Conservation (phyloP, 2,329 filamentous ascomycete species). For the Ophiostoma ulmi region DNA sequence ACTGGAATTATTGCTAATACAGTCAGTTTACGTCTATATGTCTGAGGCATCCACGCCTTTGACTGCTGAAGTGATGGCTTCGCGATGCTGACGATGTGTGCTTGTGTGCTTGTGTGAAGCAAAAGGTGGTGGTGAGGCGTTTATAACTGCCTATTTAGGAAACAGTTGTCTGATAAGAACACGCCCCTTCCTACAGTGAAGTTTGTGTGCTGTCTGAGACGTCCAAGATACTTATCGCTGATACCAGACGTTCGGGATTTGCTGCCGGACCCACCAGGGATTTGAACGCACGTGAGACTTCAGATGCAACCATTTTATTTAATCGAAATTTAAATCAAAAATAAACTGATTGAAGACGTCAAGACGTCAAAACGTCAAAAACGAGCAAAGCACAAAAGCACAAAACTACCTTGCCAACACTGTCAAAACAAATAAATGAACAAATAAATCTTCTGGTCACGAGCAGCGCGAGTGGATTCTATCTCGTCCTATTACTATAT, state of each 20-base stretch:
- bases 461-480: constrained; percentile 24
- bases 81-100: neutral
- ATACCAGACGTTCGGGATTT: constrained; percentile 24
- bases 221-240: neutral
- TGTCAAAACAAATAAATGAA: neutral
- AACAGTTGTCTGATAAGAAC: neutral
- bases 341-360: neutral
- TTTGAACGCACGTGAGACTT: neutral
- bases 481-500: constrained; percentile 24
- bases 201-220: neutral
- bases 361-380: neutral
- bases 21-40: neutral
- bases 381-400: neutral
- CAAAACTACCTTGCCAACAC: neutral
- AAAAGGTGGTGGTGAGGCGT: neutral
- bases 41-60: too few relatives aligned
- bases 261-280: constrained; percentile 11
- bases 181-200: neutral
- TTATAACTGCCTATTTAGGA: neutral
- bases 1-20: neutral
- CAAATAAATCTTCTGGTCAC: constrained; percentile 20
- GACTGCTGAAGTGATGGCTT: neutral
- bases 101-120: neutral
- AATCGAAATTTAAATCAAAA: neutral
- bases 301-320: neutral